A percentile compares a stretch with the other conserved stretches of the same genome.
phyloP scores from a whole-genome alignment of 2,329 filamentous ascomycete species.

The Stromatinia cepivora region DNA sequence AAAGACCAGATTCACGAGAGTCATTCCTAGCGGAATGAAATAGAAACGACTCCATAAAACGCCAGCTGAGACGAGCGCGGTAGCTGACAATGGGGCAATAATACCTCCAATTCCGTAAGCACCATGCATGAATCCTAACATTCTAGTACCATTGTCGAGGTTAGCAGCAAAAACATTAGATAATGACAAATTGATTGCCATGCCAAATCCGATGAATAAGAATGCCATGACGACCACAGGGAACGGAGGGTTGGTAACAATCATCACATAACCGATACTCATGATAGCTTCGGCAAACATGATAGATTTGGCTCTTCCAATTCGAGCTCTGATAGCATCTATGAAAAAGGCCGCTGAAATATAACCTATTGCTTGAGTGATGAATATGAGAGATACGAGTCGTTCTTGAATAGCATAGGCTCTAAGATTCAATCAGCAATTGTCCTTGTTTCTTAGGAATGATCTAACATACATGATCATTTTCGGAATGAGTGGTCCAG shows the following conservation, averaged over 20 bases:
- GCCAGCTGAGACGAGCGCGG: conserved; percentile 62
- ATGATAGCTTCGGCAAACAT: conserved; percentile 59
- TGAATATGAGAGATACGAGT: conserved; percentile 78
- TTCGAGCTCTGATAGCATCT: conserved; percentile 59
- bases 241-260: conserved; percentile 70
- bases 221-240: conserved; percentile 66
- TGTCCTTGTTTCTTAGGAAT: neutral
- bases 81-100: conserved; percentile 70
- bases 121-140: conserved; percentile 65
- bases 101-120: conserved; percentile 65
- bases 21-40: conserved; percentile 61
- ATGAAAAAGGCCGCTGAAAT: conserved; percentile 68
- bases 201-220: conserved; percentile 64
- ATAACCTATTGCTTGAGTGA: conserved; percentile 75
- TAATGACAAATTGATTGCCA: conserved; percentile 57
- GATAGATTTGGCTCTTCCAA: conserved; percentile 66
- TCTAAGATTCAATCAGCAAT: neutral
- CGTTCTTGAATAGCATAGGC: conserved; percentile 19
- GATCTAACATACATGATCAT: conserved; percentile 58
- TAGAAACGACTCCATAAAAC: conserved; percentile 73
- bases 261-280: conserved; percentile 60
- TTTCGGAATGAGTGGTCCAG: conserved; percentile 78
- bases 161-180: conserved; percentile 60
- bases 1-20: conserved; percentile 56
- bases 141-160: conserved; percentile 53